Evolutionary conservation across 192 early-diverging fungal genomes (phyloP), one percentile per base, ranked within the genome.

Genomic region (Spinellus fusiger): DNA sequence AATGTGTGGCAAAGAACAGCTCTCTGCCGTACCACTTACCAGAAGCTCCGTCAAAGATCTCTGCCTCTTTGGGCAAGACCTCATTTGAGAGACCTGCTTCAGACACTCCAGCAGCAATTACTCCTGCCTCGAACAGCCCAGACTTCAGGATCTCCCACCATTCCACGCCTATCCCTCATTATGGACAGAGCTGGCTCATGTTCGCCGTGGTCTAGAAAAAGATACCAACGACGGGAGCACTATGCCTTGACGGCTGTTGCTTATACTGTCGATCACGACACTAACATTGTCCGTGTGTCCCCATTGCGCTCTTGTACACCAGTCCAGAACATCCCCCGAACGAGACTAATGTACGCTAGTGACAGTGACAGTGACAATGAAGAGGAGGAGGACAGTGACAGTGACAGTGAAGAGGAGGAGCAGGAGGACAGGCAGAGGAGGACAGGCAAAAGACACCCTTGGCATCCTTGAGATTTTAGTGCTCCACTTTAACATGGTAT

Each of bases 41-140:
- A 61, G 37, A 61, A 61, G 26, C 49, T 61, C 32, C 49, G 49
- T 26, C 59, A 29, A 4, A 61, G 22, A 34, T 8, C 27, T 5
- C 5, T 59, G 16, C 23, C 56, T 28, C 25, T 61, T n/a, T 46
- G 59, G 18, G 59, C 27, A 20, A 51, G 49, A 9, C 32, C 51
- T 20, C 59, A 61, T 25, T 20, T 61, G 15, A 49, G 49, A 50
- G 34, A 51, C 23, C 49, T 49, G 40, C 40, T 44, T 44, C 15
- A 18, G 18, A 10, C 40, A 12, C 40, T 44, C 18, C 40, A 44
- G 18, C 40, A 44, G 40, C 40, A 44, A 44, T 44, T 44, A 44
- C 13, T 44, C 40, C 40, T n/a, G 10, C 40, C 40, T 44, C 40
- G 18, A 44, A 5, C 10, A 44, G 40, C 18, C 40, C 40, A 44